Evolutionary conservation across 805 yeast genomes (phyloP), one percentile per base, ranked within the genome.

Genomic region (Yarrowia sp.): DNA sequence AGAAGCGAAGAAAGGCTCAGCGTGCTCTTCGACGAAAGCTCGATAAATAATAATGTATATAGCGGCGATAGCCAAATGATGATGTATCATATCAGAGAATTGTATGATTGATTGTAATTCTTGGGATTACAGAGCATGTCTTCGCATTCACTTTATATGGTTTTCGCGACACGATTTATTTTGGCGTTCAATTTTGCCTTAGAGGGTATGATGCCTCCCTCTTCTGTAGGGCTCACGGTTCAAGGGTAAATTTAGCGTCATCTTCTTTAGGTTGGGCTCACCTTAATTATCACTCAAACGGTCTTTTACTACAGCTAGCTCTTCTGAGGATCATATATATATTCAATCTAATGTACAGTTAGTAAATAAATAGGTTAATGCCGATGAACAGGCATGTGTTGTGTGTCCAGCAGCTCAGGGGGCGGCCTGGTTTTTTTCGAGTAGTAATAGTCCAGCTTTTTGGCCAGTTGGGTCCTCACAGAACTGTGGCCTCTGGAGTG

Each of bases 1-100:
- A 95, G 83, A 95, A 95, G 89, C 90, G 98, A 86, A 90, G 98
- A 86, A 92, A 88, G 86, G 91, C 88, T 56, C 97, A 93, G 79
- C 86, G 96, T 41, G 77, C 82, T 19, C 72, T 77, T 71, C 76
- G 80, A 66, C 73, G 82, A 64, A 76, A 77, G 72, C 74, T 77
- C 48, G 72, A 72, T 43, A 72, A 75, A 63, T 76, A 72, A 59
- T 59, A 45, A 65, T 63, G 67, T 63, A 63, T 48, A 63, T 63
- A 63, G 67, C 56, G 56, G 65, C 65, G 16, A 16, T 16, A 43
- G 65, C 65, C 52, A 59, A 59, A 58, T 26, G 65, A 58, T 58
- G 65, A 58, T 58, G 65, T 42, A 56, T 56, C 64, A 56, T 42
- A 56, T 26, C 36, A 10, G 12, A 26, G 32, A 26, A 26, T 26